A percentile compares a stretch with the other conserved stretches of the same genome.
Evolutionary conservation across 2,329 filamentous ascomycete genomes (phyloP).

Genomic region (Colletotrichum tropicale): DNA sequence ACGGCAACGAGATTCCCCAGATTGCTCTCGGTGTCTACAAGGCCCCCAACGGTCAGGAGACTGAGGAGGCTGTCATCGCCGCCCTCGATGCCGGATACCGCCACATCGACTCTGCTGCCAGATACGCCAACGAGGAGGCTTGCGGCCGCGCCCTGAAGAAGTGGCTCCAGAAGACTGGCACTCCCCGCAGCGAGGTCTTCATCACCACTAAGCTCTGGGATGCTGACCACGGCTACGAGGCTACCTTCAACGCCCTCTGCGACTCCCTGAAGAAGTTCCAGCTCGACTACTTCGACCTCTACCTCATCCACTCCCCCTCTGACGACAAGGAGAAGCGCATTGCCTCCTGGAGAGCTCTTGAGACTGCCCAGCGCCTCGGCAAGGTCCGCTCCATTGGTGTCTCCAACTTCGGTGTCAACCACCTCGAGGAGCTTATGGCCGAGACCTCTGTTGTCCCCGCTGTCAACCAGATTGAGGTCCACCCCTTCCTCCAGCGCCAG

Average conservation of each 20-base stretch:
- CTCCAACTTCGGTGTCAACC: constrained; percentile 36
- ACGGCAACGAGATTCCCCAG: constrained; percentile 39
- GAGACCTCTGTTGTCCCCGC: constrained; percentile 52
- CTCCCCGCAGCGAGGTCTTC: constrained; percentile 37
- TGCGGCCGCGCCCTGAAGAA: constrained; percentile 50
- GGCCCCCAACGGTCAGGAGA: constrained; percentile 47
- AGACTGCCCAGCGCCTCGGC: constrained; percentile 30
- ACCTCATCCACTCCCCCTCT: constrained; percentile 67
- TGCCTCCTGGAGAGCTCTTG: constrained; percentile 39
- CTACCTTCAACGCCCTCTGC: constrained; percentile 39
- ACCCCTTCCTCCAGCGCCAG: constrained; percentile 62
- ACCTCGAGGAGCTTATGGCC: constrained; percentile 38
- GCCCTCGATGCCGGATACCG: constrained; percentile 54
- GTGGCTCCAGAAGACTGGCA: constrained; percentile 30
- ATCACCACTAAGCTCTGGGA: constrained; percentile 43
- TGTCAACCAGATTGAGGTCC: constrained; percentile 65
- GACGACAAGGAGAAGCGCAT: constrained; percentile 68
- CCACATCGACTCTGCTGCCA: constrained; percentile 54
- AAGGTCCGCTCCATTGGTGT: constrained; percentile 52
- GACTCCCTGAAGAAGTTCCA: constrained; percentile 49
- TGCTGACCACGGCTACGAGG: constrained; percentile 32
- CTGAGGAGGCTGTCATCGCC: constrained; percentile 34
- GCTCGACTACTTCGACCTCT: constrained; percentile 56
- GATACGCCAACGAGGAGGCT: constrained; percentile 46
- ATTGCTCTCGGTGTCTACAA: constrained; percentile 64